Conservation (phyloP, 148 eudicot genomes). For the Cornus controversa region DNA sequence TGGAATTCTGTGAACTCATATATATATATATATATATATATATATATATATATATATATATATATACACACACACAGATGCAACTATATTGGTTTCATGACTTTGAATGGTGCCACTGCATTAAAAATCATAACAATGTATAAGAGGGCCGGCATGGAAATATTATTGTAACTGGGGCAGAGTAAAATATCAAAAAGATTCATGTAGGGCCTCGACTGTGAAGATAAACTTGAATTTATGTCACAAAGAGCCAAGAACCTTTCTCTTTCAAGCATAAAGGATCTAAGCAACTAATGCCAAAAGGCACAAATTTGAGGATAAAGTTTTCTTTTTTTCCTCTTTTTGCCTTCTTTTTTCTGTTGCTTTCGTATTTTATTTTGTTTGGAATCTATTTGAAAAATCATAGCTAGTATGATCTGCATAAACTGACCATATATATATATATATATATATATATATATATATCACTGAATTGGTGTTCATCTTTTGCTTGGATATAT, state of each 20-base stretch:
- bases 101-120: background rate
- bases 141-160: background rate
- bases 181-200: background rate
- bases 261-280: slow-evolving; percentile 12
- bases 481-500: background rate
- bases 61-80: too few relatives aligned
- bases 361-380: background rate
- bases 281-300: background rate
- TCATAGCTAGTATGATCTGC: background rate
- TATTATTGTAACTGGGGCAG: background rate
- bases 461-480: background rate
- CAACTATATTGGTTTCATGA: too few relatives aligned
- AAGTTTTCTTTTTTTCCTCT: background rate
- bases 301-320: slow-evolving; percentile 11
- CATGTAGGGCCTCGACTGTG: background rate
- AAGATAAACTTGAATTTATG: slow-evolving; percentile 5
- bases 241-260: slow-evolving; percentile 14
- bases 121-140: background rate
- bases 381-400: background rate
- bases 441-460: too few relatives aligned
- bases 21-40: too few relatives aligned
- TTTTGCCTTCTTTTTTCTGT: background rate
- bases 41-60: too few relatives aligned
- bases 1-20: too few relatives aligned
- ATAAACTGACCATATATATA: background rate